These are phyloP conservation scores for Xylaria sp. DNA, from an alignment of 2,329 filamentous ascomycete species.

Conservation along the genomic window DNA sequence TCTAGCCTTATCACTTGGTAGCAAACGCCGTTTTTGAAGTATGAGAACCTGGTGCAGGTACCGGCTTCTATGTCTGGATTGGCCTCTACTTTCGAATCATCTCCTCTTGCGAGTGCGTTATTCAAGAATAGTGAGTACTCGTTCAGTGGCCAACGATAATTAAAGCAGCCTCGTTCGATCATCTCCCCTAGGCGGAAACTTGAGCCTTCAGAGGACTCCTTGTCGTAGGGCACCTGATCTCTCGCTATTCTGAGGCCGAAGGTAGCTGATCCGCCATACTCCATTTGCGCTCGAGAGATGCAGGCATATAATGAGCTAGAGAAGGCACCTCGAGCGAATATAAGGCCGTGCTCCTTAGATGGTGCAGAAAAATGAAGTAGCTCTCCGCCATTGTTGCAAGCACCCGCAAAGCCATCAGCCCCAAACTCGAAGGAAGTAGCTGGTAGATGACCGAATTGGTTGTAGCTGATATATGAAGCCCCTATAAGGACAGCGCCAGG, in stretches of 20 bases:
- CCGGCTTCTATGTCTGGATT: slow-evolving; percentile 20
- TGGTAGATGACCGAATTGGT: slow-evolving; percentile 26
- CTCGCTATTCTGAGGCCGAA: slow-evolving; percentile 32
- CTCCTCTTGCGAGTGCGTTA: neutral
- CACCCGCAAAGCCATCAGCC: slow-evolving; percentile 32
- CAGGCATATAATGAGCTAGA: slow-evolving; percentile 30
- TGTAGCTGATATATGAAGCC: slow-evolving; percentile 36
- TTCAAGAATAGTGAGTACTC: slow-evolving; percentile 27
- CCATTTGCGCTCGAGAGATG: slow-evolving; percentile 30
- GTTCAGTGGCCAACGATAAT: slow-evolving; percentile 34
- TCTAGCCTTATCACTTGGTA: slow-evolving; percentile 36
- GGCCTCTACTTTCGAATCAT: neutral
- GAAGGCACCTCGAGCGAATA: slow-evolving; percentile 36
- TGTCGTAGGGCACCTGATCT: too few species aligned
- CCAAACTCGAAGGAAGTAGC: slow-evolving; percentile 39
- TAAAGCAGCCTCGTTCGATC: slow-evolving; percentile 32
- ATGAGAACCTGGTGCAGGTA: slow-evolving; percentile 32
- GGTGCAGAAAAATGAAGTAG: slow-evolving; percentile 34
- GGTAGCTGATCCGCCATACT: slow-evolving; percentile 26
- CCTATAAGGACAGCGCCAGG: slow-evolving; percentile 21
- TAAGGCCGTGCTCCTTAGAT: slow-evolving; percentile 26
- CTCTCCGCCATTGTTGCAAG: slow-evolving; percentile 37
- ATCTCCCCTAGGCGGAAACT: slow-evolving; percentile 31
- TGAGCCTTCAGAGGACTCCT: slow-evolving; percentile 7
- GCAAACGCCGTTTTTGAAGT: slow-evolving; percentile 29